Percentiles rank a stretch among this genome's conserved stretches.
phyloP scores from a whole-genome alignment of 352 stramenopile species.

The Phytophthora gonapodyides region DNA sequence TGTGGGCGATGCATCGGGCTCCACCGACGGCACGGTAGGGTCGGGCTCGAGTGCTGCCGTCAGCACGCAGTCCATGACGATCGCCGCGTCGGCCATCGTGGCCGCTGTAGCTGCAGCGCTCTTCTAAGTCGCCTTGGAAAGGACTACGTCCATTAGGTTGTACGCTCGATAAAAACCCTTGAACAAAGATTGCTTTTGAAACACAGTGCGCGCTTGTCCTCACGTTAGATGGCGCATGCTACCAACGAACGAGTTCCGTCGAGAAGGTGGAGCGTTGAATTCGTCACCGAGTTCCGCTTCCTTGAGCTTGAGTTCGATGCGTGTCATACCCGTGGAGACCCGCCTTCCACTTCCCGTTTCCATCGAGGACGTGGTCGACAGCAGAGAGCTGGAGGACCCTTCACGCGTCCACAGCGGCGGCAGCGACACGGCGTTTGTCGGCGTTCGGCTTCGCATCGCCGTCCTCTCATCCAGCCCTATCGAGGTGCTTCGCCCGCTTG shows the following conservation, averaged over 20 bases:
- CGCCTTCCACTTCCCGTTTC: slow-evolving; percentile 21
- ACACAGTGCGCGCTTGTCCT: too few relatives aligned
- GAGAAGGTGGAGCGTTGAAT: slow-evolving; percentile 33
- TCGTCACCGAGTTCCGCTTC: slow-evolving; percentile 58
- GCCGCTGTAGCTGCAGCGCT: slow-evolving; percentile 20
- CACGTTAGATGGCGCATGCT: slow-evolving; percentile 22
- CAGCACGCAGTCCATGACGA: slow-evolving; percentile 28
- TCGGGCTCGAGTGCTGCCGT: slow-evolving; percentile 17
- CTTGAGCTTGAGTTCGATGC: slow-evolving; percentile 64
- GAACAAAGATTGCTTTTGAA: slow-evolving; percentile 26
- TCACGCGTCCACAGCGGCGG: slow-evolving; percentile 23
- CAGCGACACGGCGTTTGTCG: slow-evolving; percentile 30
- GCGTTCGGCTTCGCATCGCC: slow-evolving; percentile 1
- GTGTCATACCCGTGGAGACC: slow-evolving; percentile 40
- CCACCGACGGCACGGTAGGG: background rate
- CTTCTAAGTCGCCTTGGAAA: slow-evolving; percentile 25
- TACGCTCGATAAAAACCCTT: slow-evolving; percentile 31
- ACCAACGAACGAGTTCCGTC: slow-evolving; percentile 30
- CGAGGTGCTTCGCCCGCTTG: slow-evolving; percentile 20
- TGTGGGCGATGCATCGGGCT: slow-evolving; percentile 23
- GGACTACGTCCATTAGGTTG: slow-evolving; percentile 31
- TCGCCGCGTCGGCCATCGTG: slow-evolving; percentile 19
- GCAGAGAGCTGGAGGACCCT: slow-evolving; percentile 22
- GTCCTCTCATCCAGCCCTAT: background rate
- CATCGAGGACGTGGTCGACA: slow-evolving; percentile 17